Evolutionary conservation across 192 early-diverging fungal genomes (phyloP).

Genomic region (Podila minutissima): DNA sequence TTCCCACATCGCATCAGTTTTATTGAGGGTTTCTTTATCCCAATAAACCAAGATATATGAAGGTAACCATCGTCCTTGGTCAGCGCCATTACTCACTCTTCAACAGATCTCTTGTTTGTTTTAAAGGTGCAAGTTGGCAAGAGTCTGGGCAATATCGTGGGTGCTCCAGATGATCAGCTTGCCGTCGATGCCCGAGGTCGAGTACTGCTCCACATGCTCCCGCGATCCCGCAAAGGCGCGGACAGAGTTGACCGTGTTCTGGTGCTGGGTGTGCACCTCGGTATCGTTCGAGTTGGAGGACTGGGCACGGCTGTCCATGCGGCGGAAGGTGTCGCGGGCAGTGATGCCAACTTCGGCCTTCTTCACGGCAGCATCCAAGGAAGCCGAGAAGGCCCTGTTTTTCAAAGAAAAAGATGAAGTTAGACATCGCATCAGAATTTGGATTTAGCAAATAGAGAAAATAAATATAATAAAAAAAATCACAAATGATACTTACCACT

Average conservation of each 20-base stretch:
- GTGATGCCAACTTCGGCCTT: slow-evolving; percentile 68
- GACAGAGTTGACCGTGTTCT: slow-evolving; percentile 92
- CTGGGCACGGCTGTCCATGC: slow-evolving; percentile 91
- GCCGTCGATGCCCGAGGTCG: slow-evolving; percentile 85
- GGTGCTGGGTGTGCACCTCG: slow-evolving; percentile 86
- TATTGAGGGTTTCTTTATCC: too few relatives aligned
- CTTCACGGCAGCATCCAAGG: slow-evolving; percentile 85
- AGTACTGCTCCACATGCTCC: slow-evolving; percentile 72
- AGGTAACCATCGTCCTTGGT: too few relatives aligned
- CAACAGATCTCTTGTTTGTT: too few relatives aligned
- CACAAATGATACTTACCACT: slow-evolving; percentile 63
- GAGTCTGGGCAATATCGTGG: slow-evolving; percentile 11
- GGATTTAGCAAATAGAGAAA: neutral
- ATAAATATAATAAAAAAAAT: neutral
- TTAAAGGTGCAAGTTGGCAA: slow-evolving; percentile 42
- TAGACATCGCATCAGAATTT: neutral
- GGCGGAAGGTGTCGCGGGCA: slow-evolving; percentile 87
- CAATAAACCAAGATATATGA: too few relatives aligned
- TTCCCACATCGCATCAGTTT: too few relatives aligned
- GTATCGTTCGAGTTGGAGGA: slow-evolving; percentile 66
- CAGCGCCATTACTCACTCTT: too few relatives aligned
- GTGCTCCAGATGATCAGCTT: slow-evolving; percentile 81
- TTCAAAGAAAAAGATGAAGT: neutral
- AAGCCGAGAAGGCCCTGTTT: slow-evolving; percentile 63
- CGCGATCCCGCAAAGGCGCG: slow-evolving; percentile 62